These are phyloP conservation scores for Ogataea haglerorum DNA, from an alignment of 805 yeast species.

Conservation along the genomic window DNA sequence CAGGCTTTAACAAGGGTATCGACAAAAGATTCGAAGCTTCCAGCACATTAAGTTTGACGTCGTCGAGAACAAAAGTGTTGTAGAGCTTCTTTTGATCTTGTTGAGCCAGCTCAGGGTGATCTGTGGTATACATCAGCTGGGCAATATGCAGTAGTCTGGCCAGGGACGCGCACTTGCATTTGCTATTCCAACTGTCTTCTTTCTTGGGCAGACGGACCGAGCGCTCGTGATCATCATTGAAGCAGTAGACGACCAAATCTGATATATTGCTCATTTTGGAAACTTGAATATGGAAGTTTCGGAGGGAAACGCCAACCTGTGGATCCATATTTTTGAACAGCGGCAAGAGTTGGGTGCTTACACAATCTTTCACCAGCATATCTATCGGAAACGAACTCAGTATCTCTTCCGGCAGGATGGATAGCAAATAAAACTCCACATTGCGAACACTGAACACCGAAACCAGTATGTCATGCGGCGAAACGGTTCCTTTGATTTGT, in stretches of 20 bases:
- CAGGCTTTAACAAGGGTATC: conserved; percentile 26
- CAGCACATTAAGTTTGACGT: conserved; percentile 17
- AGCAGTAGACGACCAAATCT: conserved; percentile 74
- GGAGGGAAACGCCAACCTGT: conserved; percentile 64
- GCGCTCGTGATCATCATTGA: conserved; percentile 39
- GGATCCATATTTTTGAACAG: conserved; percentile 62
- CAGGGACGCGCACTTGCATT: conserved; percentile 37
- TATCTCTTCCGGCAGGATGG: conserved; percentile 26
- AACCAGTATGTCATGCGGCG: conserved; percentile 50
- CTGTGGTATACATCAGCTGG: conserved; percentile 30
- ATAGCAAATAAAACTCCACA: conserved; percentile 26
- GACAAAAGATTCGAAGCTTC: conserved; percentile 25
- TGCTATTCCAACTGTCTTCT: conserved; percentile 14
- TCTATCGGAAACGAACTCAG: conserved; percentile 25
- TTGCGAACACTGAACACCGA: conserved; percentile 35
- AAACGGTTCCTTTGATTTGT: conserved; percentile 51
- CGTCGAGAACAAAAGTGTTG: conserved; percentile 29
- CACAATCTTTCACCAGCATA: conserved; percentile 40
- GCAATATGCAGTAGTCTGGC: conserved; percentile 44
- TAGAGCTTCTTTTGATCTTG: conserved; percentile 16
- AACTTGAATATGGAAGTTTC: conserved; percentile 85
- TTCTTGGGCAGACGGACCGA: conserved; percentile 14
- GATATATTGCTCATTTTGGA: conserved; percentile 73
- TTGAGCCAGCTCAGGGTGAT: conserved; percentile 25
- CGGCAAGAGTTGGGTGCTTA: conserved; percentile 44